Evolutionary conservation across 106 monocot species (phyloP).

Genomic region (Dioscorea alata): DNA sequence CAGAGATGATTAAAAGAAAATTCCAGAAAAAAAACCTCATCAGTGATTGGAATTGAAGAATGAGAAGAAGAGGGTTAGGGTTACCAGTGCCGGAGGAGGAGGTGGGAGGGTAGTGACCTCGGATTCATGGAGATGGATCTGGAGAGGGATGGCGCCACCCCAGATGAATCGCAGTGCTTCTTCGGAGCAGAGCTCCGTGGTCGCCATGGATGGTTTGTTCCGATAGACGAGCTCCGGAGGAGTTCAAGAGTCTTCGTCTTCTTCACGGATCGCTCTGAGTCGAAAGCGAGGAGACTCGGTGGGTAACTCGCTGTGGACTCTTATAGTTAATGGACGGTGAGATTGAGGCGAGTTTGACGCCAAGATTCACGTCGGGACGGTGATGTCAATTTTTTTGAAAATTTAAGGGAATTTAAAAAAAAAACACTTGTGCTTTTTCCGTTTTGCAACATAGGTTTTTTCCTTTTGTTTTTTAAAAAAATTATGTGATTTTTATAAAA

Average conservation of each 20-base stretch:
- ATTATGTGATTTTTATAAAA: not conserved
- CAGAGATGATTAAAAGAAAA: not conserved
- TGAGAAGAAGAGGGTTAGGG: not conserved
- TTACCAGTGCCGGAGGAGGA: constrained; percentile 75
- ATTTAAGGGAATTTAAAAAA: too few species aligned
- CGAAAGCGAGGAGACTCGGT: not conserved
- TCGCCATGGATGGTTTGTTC: not conserved
- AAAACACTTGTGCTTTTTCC: too few species aligned
- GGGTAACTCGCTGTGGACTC: not conserved
- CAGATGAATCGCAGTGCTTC: constrained; percentile 72
- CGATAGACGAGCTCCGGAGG: not conserved
- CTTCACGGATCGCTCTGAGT: not conserved
- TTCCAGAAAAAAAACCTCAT: not conserved
- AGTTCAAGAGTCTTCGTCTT: not conserved
- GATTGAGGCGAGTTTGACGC: not conserved
- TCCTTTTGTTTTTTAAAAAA: too few species aligned
- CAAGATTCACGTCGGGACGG: not conserved
- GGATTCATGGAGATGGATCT: constrained; percentile 90
- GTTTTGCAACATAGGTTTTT: too few species aligned
- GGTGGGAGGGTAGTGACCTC: constrained; percentile 82
- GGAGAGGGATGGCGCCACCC: constrained; percentile 88
- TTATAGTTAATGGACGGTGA: not conserved
- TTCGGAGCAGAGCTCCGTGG: constrained; percentile 49
- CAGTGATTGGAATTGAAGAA: not conserved
- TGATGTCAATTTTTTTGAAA: too few species aligned